Base-by-base conservation (phyloP, 495 filamentous ascomycete genomes). In the Apiosordaria backusii region DNA sequence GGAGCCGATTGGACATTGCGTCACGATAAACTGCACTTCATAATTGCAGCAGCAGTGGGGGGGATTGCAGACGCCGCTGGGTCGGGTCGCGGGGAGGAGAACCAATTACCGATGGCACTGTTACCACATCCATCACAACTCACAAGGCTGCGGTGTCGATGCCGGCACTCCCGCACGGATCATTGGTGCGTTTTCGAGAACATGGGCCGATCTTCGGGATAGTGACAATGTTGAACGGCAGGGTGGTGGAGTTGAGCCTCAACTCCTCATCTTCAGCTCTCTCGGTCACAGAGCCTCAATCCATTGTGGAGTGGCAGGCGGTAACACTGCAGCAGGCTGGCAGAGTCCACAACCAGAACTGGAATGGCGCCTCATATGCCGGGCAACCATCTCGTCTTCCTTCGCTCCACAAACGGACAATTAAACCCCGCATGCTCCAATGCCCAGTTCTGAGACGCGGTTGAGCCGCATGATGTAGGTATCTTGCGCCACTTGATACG, bases 291-390 rank as follows among this genome's bases (percentile, higher is more conserved):
- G 59, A 61, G 25, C 59, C 26, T 40, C 21, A 15, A 25, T 45
- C 3, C 2, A 45, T 59, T 40, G 59, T 25, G 59, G 16, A 3
- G 59, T 18, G 27, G 45, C 24, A 19, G 26, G 5, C 57, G 59
- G 59, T 61, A 29, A 19, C 18, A 61, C 59, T 61, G 26, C 59
- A 61, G 59, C 59, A 61, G 59, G 59, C 59, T 61, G 59, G 27
- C 16, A 61, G 6, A 7, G 2, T 61, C 15, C 24, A 27, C 27
- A 35, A 61, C 59, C 59, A 22, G 10, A 61, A 61, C 26, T 22
- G 59, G 59, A 25, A 61, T 61, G 59, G 59, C 29, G 4, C 26
- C 59, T 40, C 27, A 61, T 45, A 61, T 61, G 59, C 59, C 59
- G 59, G 59, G 59, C 59, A 61, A 61, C 10, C 52, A 55, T 67